Evolutionary conservation across 2,329 filamentous ascomycete species (phyloP), one percentile per base, ranked within the genome.

Genomic region (Alternaria arborescens): DNA sequence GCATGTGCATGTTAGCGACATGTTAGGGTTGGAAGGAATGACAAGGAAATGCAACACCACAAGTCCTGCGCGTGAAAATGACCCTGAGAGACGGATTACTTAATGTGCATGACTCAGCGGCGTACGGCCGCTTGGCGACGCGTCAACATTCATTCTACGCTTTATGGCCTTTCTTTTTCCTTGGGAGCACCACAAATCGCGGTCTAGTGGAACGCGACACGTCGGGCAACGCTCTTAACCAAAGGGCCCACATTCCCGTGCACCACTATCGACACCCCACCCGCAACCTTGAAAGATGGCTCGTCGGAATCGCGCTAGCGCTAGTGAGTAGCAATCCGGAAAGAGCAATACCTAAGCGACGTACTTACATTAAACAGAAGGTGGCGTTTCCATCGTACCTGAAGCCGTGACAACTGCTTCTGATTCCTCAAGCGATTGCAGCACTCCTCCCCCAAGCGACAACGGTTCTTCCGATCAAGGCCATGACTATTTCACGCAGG

Each of bases 371-470:
- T 30, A 16, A 28, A 52, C 34, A 52, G 50, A 52, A 24, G 50
- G 50, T 41, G 50, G 50, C 36, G 50, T 52, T 26, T 52, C 36
- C 3, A 41, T 52, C 36, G 36, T 18, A 14, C 5, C 50, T 30
- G 24, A 38, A 52, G 50, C 36, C 22, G 16, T 3, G 3, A 6
- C 10, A 41, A 10, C 24, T 30, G 36, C 22, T 10, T 41, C 50
- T 12, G 4, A 36, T n/a, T 40, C 34, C 10, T 30, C 47, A n/a
- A 61, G 50, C 41, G 34, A 58, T 12, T 22, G 38, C 30, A 8
- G 32, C 12, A 57, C 54, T 8, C 32, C 50, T 44, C 24, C 34
- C 20, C 24, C 50, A 30, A 62, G 55, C 36, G 55, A 51, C 10
- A 44, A 28, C 12, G 41, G 26, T 10, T 55, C 52, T 6, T 57